These are phyloP conservation scores for Plenodomus lindquistii DNA, from an alignment of 2,329 filamentous ascomycete genomes.

Conservation along the genomic window DNA sequence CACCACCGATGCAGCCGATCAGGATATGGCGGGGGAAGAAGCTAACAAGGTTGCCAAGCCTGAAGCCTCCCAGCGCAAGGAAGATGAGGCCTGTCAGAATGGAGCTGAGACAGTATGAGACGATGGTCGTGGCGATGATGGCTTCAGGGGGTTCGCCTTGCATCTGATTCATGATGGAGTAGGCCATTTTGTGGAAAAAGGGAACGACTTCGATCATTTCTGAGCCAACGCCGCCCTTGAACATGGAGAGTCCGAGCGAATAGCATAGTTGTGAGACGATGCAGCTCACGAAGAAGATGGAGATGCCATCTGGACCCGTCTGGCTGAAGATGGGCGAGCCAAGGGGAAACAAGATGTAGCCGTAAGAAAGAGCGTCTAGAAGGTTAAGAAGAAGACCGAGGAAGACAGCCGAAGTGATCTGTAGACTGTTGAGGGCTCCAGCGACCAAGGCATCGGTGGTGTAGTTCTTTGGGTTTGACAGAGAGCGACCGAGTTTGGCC, in stretches of 20 bases:
- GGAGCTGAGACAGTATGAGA: constrained; percentile 86
- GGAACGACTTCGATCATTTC: constrained; percentile 99
- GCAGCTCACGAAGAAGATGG: constrained; percentile 98
- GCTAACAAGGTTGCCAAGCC: constrained; percentile 87
- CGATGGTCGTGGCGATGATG: constrained; percentile 91
- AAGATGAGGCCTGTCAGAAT: constrained; percentile 90
- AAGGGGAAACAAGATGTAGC: constrained; percentile 85
- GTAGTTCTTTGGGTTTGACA: constrained; percentile 72
- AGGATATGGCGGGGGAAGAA: constrained; percentile 97
- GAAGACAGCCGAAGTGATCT: constrained; percentile 81
- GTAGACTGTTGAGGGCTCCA: constrained; percentile 66
- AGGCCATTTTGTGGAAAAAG: constrained; percentile 98
- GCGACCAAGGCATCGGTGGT: constrained; percentile 67
- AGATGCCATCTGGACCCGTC: constrained; percentile 90
- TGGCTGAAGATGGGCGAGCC: constrained; percentile 83
- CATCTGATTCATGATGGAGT: constrained; percentile 77
- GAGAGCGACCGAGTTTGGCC: constrained; percentile 27
- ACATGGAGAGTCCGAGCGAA: constrained; percentile 81
- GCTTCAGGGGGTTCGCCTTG: constrained; percentile 80
- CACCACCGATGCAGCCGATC: constrained; percentile 95
- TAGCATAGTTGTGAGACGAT: constrained; percentile 92
- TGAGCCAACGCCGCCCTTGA: constrained; percentile 88
- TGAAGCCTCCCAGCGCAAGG: constrained; percentile 84
- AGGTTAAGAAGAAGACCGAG: constrained; percentile 90
- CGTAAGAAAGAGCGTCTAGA: constrained; percentile 92